Evolutionary conservation across 2,329 filamentous ascomycete genomes (phyloP).

Genomic region (Claviceps monticola): DNA sequence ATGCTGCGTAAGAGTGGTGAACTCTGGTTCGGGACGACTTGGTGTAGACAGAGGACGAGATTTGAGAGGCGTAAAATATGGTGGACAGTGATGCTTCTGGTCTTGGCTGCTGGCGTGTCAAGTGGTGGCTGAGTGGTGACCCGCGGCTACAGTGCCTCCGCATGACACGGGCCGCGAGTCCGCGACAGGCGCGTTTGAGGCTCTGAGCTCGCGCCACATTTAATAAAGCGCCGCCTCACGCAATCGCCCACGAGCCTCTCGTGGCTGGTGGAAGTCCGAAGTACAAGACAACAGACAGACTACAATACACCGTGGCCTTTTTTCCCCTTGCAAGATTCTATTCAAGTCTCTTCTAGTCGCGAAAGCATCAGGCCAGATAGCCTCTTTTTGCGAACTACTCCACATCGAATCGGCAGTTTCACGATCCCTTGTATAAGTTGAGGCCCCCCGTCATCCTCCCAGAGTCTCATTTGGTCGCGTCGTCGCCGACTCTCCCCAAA

Average conservation of each 20-base stretch:
- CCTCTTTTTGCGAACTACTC: background rate
- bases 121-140: too few relatives aligned
- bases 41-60: background rate
- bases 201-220: conserved; percentile 1
- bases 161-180: too few relatives aligned
- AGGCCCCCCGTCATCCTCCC: background rate
- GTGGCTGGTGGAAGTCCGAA: background rate
- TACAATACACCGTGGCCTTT: conserved; percentile 17
- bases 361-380: background rate
- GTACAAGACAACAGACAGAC: too few relatives aligned
- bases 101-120: too few relatives aligned
- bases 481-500: background rate
- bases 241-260: background rate
- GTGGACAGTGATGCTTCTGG: too few relatives aligned
- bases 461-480: background rate
- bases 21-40: background rate
- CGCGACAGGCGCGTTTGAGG: too few relatives aligned
- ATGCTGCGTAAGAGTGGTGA: background rate
- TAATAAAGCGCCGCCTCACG: too few relatives aligned
- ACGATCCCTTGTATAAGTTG: background rate
- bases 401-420: background rate
- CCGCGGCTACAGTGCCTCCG: too few relatives aligned
- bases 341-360: background rate
- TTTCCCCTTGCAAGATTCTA: conserved; percentile 3
- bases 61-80: too few relatives aligned